phyloP scores from a whole-genome alignment of 2,329 filamentous ascomycete genomes.

The Fusarium sp. region DNA sequence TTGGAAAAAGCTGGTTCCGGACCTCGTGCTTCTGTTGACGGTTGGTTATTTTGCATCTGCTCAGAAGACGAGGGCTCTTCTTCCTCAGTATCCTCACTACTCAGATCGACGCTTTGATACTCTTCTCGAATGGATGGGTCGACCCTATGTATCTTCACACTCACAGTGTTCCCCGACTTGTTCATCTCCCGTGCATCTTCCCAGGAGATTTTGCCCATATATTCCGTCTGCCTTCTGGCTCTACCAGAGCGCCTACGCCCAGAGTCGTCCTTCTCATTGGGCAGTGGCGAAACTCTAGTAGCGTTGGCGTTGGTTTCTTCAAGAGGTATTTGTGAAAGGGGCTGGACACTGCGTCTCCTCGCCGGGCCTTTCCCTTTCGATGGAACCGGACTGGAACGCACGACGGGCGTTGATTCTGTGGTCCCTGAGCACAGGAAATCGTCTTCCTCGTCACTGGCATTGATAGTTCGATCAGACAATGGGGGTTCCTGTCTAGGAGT shows the following conservation, averaged over 20 bases:
- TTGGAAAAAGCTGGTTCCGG: background rate
- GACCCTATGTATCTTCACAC: conserved; percentile 24
- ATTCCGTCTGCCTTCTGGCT: conserved; percentile 46
- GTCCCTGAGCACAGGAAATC: conserved; percentile 35
- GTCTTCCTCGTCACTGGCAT: conserved; percentile 41
- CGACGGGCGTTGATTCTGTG: background rate
- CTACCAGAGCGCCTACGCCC: conserved; percentile 44
- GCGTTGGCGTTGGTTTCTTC: background rate
- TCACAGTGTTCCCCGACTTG: conserved; percentile 15
- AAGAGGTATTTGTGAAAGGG: background rate
- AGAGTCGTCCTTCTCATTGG: conserved; percentile 15
- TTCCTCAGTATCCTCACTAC: conserved; percentile 14
- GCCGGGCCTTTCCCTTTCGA: background rate
- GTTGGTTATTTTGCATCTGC: background rate
- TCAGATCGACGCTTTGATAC: conserved; percentile 9
- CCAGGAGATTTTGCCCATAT: conserved; percentile 49
- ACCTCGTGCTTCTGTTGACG: background rate
- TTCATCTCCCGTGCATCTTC: conserved; percentile 32
- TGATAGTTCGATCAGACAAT: conserved; percentile 7
- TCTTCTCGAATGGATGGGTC: conserved; percentile 11
- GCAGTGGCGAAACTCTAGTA: background rate
- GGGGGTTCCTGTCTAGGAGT: background rate
- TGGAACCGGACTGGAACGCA: background rate
- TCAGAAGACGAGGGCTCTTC: background rate
- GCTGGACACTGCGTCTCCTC: background rate